Evolutionary conservation across 257 asterid genomes (phyloP).

Genomic region (Solanum tarijense): DNA sequence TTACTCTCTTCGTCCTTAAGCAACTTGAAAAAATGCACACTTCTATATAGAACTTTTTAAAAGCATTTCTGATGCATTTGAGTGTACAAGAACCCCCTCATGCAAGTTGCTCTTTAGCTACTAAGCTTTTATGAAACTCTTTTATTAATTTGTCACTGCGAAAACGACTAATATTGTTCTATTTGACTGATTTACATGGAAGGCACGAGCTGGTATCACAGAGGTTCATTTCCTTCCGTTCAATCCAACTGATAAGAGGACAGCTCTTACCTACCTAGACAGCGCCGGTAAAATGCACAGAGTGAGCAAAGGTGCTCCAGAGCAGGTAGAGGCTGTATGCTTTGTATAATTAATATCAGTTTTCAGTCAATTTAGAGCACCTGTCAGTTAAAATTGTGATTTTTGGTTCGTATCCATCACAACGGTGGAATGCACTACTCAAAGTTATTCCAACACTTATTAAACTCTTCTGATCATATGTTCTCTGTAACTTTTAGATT

Average conservation of each 20-base stretch:
- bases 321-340: constrained; percentile 33
- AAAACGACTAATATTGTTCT: neutral
- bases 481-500: constrained; percentile 20
- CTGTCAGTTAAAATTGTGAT: neutral
- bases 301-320: constrained; percentile 78
- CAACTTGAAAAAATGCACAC: neutral
- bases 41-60: neutral
- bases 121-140: neutral
- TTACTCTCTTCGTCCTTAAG: neutral
- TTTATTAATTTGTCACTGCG: neutral
- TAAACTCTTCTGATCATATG: neutral
- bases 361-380: neutral
- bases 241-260: constrained; percentile 64
- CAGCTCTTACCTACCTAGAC: constrained; percentile 56
- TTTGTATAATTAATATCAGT: neutral
- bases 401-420: neutral
- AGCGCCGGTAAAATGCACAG: constrained; percentile 49
- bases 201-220: constrained; percentile 67
- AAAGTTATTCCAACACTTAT: neutral
- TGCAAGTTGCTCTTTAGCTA: neutral
- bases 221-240: constrained; percentile 71
- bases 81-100: neutral
- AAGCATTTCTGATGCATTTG: neutral
- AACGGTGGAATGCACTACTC: neutral
- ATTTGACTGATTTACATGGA: neutral